These are phyloP conservation scores for Cercospora zeae-maydis DNA, from an alignment of 2,329 filamentous ascomycete species.

Conservation along the genomic window DNA sequence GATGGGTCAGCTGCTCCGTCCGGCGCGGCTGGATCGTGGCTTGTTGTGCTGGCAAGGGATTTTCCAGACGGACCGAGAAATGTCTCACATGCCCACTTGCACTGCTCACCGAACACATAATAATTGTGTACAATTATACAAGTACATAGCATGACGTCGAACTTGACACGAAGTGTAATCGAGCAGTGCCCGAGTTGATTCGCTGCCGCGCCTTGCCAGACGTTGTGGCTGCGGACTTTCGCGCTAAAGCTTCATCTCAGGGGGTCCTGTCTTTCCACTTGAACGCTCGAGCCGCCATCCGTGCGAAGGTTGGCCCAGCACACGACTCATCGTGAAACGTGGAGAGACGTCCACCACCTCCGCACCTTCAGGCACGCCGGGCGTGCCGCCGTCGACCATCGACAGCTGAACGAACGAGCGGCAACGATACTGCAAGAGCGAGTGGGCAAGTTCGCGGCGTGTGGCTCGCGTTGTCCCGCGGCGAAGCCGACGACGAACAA, in stretches of 20 bases:
- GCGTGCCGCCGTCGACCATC: neutral
- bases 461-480: neutral
- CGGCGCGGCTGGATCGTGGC: neutral
- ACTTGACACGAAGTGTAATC: neutral
- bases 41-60: constrained; percentile 3
- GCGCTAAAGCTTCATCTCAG: neutral
- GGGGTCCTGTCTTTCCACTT: constrained; percentile 1
- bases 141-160: neutral
- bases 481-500: neutral
- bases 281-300: constrained; percentile 7
- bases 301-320: neutral
- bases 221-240: neutral
- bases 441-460: neutral
- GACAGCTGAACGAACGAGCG: neutral
- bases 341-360: neutral
- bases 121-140: neutral
- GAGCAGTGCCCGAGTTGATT: neutral
- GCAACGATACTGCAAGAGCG: neutral
- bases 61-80: neutral
- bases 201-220: neutral
- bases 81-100: constrained; percentile 9
- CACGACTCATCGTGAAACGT: constrained; percentile 15
- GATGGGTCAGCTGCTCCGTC: constrained; percentile 3
- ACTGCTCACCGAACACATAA: neutral
- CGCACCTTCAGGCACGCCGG: neutral